Evolutionary conservation across 257 asterid genomes (phyloP).

Genomic region (Perilla frutescens): DNA sequence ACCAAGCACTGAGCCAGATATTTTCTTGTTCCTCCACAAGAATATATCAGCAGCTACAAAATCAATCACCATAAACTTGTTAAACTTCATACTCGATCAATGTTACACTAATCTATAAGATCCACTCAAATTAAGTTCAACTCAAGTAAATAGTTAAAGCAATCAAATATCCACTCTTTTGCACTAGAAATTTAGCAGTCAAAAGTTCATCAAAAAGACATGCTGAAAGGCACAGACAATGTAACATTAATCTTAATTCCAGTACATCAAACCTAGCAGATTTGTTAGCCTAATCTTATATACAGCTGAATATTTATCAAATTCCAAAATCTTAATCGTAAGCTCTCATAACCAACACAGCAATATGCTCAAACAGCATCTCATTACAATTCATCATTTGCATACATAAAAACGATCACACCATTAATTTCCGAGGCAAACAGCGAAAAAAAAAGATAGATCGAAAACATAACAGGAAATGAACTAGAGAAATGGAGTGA

Average conservation of each 20-base stretch:
- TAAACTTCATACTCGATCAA: slow-evolving; percentile 5
- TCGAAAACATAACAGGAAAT: not conserved
- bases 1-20: slow-evolving; percentile 76
- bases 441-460: not conserved
- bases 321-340: not conserved
- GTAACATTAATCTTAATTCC: not conserved
- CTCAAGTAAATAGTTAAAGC: not conserved
- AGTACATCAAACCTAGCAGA: not conserved
- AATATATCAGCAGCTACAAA: slow-evolving; percentile 84
- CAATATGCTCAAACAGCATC: slow-evolving; percentile 11
- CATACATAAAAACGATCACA: not conserved
- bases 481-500: slow-evolving; percentile 4
- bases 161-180: not conserved
- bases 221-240: not conserved
- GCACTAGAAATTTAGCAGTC: not conserved
- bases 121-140: slow-evolving; percentile 4
- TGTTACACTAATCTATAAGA: not conserved
- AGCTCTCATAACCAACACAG: not conserved
- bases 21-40: slow-evolving; percentile 91
- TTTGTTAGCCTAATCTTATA: not conserved
- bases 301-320: slow-evolving; percentile 2
- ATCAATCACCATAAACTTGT: slow-evolving; percentile 22
- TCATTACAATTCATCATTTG: not conserved
- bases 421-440: not conserved
- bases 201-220: slow-evolving; percentile 9